phyloP scores from a whole-genome alignment of 176 grass and related monocot species.

The Triticum turgidum region DNA sequence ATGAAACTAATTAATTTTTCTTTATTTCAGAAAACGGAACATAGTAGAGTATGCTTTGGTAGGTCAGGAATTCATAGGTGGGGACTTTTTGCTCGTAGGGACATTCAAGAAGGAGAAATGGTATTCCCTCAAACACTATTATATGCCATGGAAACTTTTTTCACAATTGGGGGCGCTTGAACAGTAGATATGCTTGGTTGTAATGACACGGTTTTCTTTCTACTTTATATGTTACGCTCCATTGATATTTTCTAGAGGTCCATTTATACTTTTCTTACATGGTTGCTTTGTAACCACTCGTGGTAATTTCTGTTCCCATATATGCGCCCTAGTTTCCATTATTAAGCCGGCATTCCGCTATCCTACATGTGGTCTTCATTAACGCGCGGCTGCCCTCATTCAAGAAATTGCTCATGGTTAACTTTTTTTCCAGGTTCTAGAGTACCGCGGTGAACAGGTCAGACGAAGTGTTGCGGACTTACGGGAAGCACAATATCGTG shows the following conservation, averaged over 20 bases:
- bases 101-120: conserved; percentile 99
- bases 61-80: conserved; percentile 99
- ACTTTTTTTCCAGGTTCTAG: conserved; percentile 61
- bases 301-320: background rate
- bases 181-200: background rate
- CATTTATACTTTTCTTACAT: background rate
- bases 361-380: conserved; percentile 2
- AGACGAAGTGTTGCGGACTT: conserved; percentile 89
- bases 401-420: conserved; percentile 22
- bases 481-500: conserved; percentile 70
- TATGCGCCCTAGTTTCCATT: background rate
- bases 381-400: background rate
- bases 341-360: background rate
- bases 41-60: conserved; percentile 96
- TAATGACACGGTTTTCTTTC: background rate
- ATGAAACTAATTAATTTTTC: conserved; percentile 31
- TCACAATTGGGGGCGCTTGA: background rate
- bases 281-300: background rate
- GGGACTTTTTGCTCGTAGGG: conserved; percentile 86
- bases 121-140: conserved; percentile 34
- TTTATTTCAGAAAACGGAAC: conserved; percentile 75
- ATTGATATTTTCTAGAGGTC: background rate
- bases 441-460: conserved; percentile 96
- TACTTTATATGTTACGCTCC: background rate
- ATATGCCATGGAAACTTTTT: conserved; percentile 3